A percentile compares a stretch with the other conserved stretches of the same genome.
Evolutionary conservation across 2,329 filamentous ascomycete genomes (phyloP).

Genomic region (Botryotinia convoluta): DNA sequence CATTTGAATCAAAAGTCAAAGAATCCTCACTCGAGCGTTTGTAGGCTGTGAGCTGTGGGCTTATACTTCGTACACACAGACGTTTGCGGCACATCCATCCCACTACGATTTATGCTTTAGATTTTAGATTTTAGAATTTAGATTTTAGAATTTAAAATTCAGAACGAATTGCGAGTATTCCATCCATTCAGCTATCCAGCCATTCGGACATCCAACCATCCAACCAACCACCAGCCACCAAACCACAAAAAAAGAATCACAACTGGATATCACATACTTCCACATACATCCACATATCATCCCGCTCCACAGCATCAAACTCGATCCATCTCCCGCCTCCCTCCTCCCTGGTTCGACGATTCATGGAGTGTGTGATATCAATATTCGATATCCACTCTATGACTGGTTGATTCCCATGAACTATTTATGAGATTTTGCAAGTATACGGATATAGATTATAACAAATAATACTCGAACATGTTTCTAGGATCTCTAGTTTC

Average conservation of each 20-base stretch:
- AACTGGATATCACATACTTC: constrained; percentile 12
- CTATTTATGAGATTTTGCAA: background rate
- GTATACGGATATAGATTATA: background rate
- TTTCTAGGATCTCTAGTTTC: background rate
- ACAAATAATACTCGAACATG: background rate
- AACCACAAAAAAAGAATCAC: background rate
- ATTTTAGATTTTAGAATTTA: background rate
- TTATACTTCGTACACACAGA: constrained; percentile 8
- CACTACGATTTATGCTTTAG: constrained; percentile 7
- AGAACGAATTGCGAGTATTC: background rate
- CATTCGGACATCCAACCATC: background rate
- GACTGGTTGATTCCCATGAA: background rate
- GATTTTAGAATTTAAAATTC: background rate
- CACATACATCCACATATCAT: background rate
- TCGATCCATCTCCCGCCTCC: background rate
- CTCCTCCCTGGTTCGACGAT: constrained; percentile 16
- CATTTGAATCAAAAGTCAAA: constrained; percentile 4
- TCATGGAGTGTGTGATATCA: background rate
- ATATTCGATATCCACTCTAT: background rate
- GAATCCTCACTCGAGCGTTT: constrained; percentile 5
- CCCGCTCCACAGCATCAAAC: constrained; percentile 6
- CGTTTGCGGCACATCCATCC: background rate
- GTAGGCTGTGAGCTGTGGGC: background rate
- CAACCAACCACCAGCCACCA: background rate
- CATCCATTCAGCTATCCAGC: background rate